Base-by-base conservation (phyloP, 2,329 filamentous ascomycete genomes). In the Dothidotthia symphoricarpi region DNA sequence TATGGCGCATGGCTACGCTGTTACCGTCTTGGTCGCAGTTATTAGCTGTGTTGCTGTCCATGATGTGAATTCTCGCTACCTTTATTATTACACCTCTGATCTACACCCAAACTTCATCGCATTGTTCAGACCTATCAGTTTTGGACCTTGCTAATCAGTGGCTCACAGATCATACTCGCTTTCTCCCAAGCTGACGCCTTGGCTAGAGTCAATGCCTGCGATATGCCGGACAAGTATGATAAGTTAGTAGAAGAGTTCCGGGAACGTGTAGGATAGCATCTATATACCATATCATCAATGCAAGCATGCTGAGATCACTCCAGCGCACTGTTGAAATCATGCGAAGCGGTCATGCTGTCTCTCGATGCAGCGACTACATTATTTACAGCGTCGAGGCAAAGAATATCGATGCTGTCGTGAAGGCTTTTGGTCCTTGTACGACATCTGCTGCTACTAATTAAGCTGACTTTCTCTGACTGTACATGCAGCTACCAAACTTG, bases 41-140 rank as follows among this genome's bases (percentile, higher is more conserved):
- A 59, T 63, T 64, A 53, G 67, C 73, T 69, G 68, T 74, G 73
- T 73, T 74, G 75, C 78, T 80, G 84, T 95, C 91, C 80, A 81
- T 96, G 91, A 96, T 96, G 91, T 94, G 85, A 95, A 82, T 76
- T 83, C 86, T 93, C 85, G 91, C 91, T 97, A 97, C 91, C 91
- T 96, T 85, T 82, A 67, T 76, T 80, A 80, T 85, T 72, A 64
- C 69, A 75, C 75, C 86, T 96, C 91, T 96, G 91, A 96, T 76
- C 56, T 45, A 52, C 43, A 45, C 42, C 24, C 33, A 36, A 38
- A 45, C 31, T 30, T 41, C 33, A 38, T 38, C 39, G 53, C 46
- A 46, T 45, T 49, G 45, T 54, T 52, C 53, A 51, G 36, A 29
- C 34, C 35, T 29, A 2, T 34, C 29, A 35, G 29, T 26, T 40